A percentile compares a stretch with the other conserved stretches of the same genome.
These are phyloP conservation scores for Thraustotheca clavata DNA, from an alignment of 352 stramenopile genomes.

Conservation along the genomic window DNA sequence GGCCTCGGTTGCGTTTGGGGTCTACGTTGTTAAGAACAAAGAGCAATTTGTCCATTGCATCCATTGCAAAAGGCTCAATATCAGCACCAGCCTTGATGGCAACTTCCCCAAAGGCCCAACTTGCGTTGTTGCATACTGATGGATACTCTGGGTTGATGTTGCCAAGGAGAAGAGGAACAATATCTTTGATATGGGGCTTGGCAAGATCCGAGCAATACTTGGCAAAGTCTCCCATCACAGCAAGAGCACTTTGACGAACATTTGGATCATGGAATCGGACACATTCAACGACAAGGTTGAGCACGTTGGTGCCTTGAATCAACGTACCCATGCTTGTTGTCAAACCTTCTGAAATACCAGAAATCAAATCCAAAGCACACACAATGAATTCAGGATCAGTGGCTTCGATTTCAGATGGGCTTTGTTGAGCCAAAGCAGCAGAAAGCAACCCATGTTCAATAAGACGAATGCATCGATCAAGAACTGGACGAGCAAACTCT, in stretches of 20 bases:
- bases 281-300: constrained; percentile 83
- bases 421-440: constrained; percentile 72
- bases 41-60: constrained; percentile 9
- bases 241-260: constrained; percentile 85
- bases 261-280: constrained; percentile 82
- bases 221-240: constrained; percentile 80
- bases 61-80: constrained; percentile 61
- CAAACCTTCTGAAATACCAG: constrained; percentile 83
- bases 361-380: constrained; percentile 83
- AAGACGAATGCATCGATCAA: constrained; percentile 69
- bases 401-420: constrained; percentile 64
- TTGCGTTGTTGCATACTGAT: constrained; percentile 90
- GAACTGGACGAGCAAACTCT: constrained; percentile 78
- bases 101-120: constrained; percentile 87
- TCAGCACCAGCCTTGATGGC: constrained; percentile 74
- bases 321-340: constrained; percentile 63
- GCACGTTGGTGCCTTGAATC: constrained; percentile 71
- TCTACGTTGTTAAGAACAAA: constrained; percentile 13
- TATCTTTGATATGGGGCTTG: constrained; percentile 54
- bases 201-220: constrained; percentile 75
- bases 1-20: constrained; percentile 74
- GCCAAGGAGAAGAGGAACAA: constrained; percentile 77
- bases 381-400: constrained; percentile 86
- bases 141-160: constrained; percentile 83
- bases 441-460: constrained; percentile 79